Conservation (phyloP, 345 rosid species). For the Rhodomyrtus tomentosa region DNA sequence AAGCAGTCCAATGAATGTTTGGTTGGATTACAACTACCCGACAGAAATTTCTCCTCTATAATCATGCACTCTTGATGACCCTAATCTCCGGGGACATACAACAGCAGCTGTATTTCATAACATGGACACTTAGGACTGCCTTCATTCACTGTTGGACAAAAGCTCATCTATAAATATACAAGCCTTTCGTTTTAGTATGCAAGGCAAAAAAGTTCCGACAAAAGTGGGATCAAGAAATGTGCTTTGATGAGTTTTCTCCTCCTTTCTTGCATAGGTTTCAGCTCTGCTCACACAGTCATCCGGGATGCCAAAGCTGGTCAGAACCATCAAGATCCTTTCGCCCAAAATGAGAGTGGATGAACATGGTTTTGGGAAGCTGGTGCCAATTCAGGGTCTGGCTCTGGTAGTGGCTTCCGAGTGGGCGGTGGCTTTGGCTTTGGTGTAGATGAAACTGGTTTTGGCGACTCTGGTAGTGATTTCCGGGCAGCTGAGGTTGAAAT, state of each 20-base stretch:
- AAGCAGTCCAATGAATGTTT: neutral
- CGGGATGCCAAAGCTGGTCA: constrained; percentile 9
- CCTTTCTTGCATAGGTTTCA: constrained; percentile 23
- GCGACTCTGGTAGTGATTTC: neutral
- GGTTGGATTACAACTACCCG: neutral
- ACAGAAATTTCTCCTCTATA: neutral
- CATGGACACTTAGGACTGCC: neutral
- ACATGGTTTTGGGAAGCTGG: neutral
- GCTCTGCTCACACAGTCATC: constrained; percentile 30
- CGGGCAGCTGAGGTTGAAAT: neutral
- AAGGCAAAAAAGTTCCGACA: neutral
- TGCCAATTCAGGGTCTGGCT: neutral
- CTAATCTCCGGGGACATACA: neutral
- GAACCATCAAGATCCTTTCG: neutral
- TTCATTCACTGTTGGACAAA: neutral
- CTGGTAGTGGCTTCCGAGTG: neutral
- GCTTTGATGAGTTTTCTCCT: constrained; percentile 18
- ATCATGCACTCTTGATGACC: neutral
- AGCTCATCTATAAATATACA: neutral
- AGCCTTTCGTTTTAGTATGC: neutral
- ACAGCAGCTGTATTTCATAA: neutral
- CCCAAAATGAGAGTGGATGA: neutral
- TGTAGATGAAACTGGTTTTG: neutral
- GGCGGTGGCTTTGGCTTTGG: neutral
- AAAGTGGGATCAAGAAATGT: constrained; percentile 21